Evolutionary conservation across 2,329 filamentous ascomycete genomes (phyloP), one percentile per base, ranked within the genome.

Genomic region (Drechslerella stenobrocha): DNA sequence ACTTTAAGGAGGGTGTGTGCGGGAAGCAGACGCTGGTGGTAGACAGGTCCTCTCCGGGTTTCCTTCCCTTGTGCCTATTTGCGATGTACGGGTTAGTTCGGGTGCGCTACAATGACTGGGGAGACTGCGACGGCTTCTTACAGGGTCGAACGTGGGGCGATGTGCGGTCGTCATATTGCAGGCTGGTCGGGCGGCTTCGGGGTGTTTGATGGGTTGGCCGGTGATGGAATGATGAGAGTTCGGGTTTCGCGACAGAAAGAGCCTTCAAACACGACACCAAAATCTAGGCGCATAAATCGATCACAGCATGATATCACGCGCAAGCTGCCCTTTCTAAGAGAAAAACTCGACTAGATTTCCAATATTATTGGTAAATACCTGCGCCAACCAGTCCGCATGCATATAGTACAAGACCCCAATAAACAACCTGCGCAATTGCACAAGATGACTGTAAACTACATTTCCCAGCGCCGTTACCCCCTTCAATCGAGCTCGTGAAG

Each of bases 141-240:
- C 89, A 71, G 93, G 93, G 77, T 98, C 93, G 76, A 98, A 98
- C 0, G 93, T 98, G 59, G 93, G 93, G 79, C 93, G 88, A 76
- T 86, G 84, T 61, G 84, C 84, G 78, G 77, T 79, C 34, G 76
- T 77, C 80, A 81, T 81, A 11, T 55, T 67, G 32, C 5, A 32
- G 50, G 22, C 9, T 5, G 26, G 9, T 22, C 22, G 37, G 53
- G n/a, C n/a, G 23, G 22, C 20, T 26, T 53, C 23, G 32, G 47
- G 35, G 18, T 46, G 47, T 26, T 46, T 34, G 32, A 11, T 45
- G 34, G 24, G 42, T 32, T 13, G 45, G 45, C 11, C 47, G 32
- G 37, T 11, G 50, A 44, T 32, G 59, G 26, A 30, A 30, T 30
- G 28, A 30, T 30, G 28, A 30, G 11, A 18, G 28, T 13, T 18